Evolutionary conservation across 768 basidiomycete species (phyloP).

Genomic region (Pulveroboletus sp.): DNA sequence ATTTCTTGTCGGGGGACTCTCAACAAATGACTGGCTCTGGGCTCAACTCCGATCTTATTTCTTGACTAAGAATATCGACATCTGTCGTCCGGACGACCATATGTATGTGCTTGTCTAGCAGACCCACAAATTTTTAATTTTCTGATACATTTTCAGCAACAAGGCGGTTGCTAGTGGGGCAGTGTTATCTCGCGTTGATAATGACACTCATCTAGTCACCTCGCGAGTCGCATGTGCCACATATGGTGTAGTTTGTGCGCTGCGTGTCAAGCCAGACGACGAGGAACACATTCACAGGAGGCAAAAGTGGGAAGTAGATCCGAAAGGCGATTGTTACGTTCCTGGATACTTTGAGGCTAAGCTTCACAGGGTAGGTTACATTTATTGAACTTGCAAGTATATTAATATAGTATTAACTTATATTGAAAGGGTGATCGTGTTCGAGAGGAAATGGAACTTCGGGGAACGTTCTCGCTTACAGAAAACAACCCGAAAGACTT

Average conservation of each 20-base stretch:
- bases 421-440: no score
- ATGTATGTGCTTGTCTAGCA: background rate
- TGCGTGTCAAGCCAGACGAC: background rate
- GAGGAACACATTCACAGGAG: conserved; percentile 6
- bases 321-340: conserved; percentile 5
- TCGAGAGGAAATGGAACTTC: no score
- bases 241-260: conserved; percentile 3
- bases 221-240: conserved; percentile 1
- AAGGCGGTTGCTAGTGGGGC: conserved; percentile 8
- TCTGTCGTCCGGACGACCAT: conserved; percentile 6
- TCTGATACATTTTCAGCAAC: conserved; percentile 1
- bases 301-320: conserved; percentile 5
- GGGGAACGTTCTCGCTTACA: no score
- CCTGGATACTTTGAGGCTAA: conserved; percentile 14
- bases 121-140: background rate
- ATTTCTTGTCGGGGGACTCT: conserved; percentile 12
- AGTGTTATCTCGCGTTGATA: conserved; percentile 2
- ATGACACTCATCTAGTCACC: background rate
- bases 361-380: background rate
- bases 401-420: no score
- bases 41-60: conserved; percentile 10
- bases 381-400: no score
- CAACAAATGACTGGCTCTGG: conserved; percentile 9
- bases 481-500: no score
- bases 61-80: background rate